Evolutionary conservation across 208 protist species (phyloP), one percentile per base, ranked within the genome.

Genomic region (Leishmania turanica): DNA sequence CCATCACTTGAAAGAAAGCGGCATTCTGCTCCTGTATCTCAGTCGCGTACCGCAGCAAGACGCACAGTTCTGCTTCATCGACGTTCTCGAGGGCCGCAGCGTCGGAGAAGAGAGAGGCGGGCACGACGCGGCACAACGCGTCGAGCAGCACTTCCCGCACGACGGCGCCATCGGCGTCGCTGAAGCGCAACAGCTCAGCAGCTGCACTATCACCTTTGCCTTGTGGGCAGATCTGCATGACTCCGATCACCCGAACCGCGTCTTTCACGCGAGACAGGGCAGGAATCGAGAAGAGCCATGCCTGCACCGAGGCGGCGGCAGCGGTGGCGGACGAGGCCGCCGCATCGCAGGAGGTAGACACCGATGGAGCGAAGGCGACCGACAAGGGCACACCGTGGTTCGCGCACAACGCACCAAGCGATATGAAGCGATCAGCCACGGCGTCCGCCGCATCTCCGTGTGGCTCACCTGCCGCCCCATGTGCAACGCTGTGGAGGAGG

Each of bases 301-400:
- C 37, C 56, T 75, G 80, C 42, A 77, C 72, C 0, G 58, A 37
- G 7, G 19, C 54, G 13, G 5, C 54, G 4, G 31, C 34, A 21
- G 65, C 1, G 19, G 0, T 21, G 1, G 1, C 8, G 11, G 64
- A n/a, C 31, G 58, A 24, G 27, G 54, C 11, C 4, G 8, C 42
- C n/a, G 21, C 15, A 19, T 62, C 34, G 65, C 51, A 11, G 11
- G 74, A 75, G 4, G 54, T 15, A 3, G 69, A 51, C 3, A 77
- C 34, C 0, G 71, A 21, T 1, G 71, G 8, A 40, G 27, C 15
- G 75, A 96, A 93, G 54, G 92, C 91, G 21, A 72, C 27, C 19
- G 79, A 81, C 64, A 95, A 87, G 9, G 91, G 84, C 11, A 97
- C 91, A 17, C 65, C 60, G 84, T 97, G 92, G 58, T 91, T 94